phyloP scores from a whole-genome alignment of 306 rosid genomes.

The Cajanus cajan region DNA sequence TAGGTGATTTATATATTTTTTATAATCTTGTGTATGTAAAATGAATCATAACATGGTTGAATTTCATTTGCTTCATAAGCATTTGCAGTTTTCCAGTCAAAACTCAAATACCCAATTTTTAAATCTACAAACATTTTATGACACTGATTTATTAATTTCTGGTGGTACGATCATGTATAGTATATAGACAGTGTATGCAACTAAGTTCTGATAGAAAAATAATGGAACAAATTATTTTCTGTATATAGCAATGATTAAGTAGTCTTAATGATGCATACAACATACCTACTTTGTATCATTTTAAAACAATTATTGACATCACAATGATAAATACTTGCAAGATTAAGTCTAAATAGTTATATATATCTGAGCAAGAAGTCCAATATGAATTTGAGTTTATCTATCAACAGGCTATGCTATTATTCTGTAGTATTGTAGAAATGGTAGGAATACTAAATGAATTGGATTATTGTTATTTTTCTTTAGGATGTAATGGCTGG shows the following conservation, averaged over 20 bases:
- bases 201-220: constrained; percentile 2
- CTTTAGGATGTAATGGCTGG: constrained; percentile 19
- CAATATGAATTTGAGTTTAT: constrained; percentile 6
- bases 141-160: constrained; percentile 1
- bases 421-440: constrained; percentile 7
- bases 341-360: neutral
- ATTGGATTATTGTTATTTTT: constrained; percentile 22
- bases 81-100: neutral
- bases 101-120: neutral
- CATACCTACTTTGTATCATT: neutral
- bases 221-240: neutral
- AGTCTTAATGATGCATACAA: constrained; percentile 6
- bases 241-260: neutral
- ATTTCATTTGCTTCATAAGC: constrained; percentile 11
- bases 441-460: neutral
- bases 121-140: constrained; percentile 7
- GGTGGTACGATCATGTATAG: constrained; percentile 8
- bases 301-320: neutral
- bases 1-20: constrained; percentile 39
- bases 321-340: neutral
- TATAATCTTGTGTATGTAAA: constrained; percentile 17
- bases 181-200: neutral
- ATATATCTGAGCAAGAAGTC: neutral
- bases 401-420: neutral
- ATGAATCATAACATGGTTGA: constrained; percentile 12